Evolutionary conservation across 371 early-diverging fungal genomes (phyloP).

Genomic region (Mortierella sp.): DNA sequence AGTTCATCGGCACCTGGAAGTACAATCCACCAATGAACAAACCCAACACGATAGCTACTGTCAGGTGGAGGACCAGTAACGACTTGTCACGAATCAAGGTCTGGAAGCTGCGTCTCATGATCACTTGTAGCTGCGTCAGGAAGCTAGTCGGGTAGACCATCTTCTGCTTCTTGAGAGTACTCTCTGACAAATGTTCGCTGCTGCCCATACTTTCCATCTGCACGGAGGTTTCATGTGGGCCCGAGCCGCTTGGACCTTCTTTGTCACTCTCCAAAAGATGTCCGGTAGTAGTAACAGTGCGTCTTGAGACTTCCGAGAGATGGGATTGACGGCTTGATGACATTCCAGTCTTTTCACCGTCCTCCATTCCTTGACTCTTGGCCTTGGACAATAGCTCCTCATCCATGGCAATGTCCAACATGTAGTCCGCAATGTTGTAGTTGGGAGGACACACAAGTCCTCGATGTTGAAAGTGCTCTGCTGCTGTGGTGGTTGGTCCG

Average conservation of each 20-base stretch:
- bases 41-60: constrained; percentile 77
- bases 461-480: constrained; percentile 45
- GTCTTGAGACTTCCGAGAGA: constrained; percentile 9
- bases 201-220: constrained; percentile 6
- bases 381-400: constrained; percentile 14
- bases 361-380: constrained; percentile 1
- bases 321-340: constrained; percentile 19
- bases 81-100: constrained; percentile 76
- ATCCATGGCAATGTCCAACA: constrained; percentile 57
- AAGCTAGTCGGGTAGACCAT: constrained; percentile 35
- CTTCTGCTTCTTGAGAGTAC: constrained; percentile 11
- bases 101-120: constrained; percentile 42
- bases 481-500: constrained; percentile 55
- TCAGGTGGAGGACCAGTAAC: constrained; percentile 86
- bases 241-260: neutral
- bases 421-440: constrained; percentile 73
- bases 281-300: neutral
- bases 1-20: constrained; percentile 80
- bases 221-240: constrained; percentile 14
- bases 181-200: neutral
- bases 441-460: constrained; percentile 64
- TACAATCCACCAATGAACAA: constrained; percentile 85
- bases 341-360: constrained; percentile 12
- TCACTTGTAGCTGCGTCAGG: constrained; percentile 32
- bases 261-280: neutral